Percentiles rank a stretch among this genome's conserved stretches.
Evolutionary conservation across 2,329 filamentous ascomycete genomes (phyloP).

Genomic region (Arthrobotrys iridis): DNA sequence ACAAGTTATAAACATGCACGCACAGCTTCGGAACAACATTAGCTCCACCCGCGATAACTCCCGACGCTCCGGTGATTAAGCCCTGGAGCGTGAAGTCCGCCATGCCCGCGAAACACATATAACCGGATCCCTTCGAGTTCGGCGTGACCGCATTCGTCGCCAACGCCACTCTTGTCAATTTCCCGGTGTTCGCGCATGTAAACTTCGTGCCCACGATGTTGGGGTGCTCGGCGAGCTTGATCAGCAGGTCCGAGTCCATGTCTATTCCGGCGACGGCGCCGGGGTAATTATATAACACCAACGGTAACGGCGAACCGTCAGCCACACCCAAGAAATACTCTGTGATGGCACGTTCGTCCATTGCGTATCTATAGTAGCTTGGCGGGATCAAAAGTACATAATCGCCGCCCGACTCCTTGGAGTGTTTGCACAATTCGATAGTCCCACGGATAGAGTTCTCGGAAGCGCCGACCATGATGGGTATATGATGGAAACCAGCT

Average conservation of each 20-base stretch:
- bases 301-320: conserved; percentile 71
- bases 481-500: conserved; percentile 72
- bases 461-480: conserved; percentile 79
- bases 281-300: conserved; percentile 77
- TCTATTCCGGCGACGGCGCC: conserved; percentile 73
- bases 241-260: conserved; percentile 71
- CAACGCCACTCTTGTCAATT: conserved; percentile 68
- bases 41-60: conserved; percentile 76
- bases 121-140: conserved; percentile 61
- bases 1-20: conserved; percentile 71
- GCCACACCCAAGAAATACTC: conserved; percentile 75
- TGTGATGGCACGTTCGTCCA: conserved; percentile 65
- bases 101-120: conserved; percentile 77
- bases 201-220: conserved; percentile 76
- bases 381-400: conserved; percentile 80
- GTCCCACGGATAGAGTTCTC: conserved; percentile 78
- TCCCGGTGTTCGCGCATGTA: conserved; percentile 76
- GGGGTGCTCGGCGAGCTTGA: conserved; percentile 69
- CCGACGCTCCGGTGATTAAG: conserved; percentile 74
- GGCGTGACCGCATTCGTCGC: conserved; percentile 65
- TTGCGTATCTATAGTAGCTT: conserved; percentile 77
- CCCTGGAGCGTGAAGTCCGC: conserved; percentile 79
- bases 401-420: conserved; percentile 75
- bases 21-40: conserved; percentile 76
- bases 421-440: conserved; percentile 75